phyloP scores from a whole-genome alignment of 2,329 filamentous ascomycete species.

The Geosmithia flava region DNA sequence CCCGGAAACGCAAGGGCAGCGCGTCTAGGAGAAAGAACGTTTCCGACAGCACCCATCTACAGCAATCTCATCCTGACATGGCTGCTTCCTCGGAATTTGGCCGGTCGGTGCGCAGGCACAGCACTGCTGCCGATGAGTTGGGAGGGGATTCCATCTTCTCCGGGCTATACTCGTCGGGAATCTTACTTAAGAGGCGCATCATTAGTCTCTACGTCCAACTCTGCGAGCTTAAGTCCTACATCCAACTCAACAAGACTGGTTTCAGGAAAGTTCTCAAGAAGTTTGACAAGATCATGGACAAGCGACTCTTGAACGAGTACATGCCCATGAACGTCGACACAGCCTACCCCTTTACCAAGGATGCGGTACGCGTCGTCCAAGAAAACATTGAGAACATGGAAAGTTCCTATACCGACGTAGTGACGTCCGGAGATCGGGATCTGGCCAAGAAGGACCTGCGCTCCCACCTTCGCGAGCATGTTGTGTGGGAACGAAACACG shows the following conservation, averaged over 20 bases:
- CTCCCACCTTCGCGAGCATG: conserved; percentile 85
- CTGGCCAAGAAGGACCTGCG: conserved; percentile 76
- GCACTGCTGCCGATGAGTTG: conserved; percentile 63
- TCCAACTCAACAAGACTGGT: conserved; percentile 91
- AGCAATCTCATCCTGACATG: conserved; percentile 29
- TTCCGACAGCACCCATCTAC: conserved; percentile 16
- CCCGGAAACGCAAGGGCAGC: conserved; percentile 26
- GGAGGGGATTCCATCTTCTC: conserved; percentile 60
- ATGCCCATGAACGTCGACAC: conserved; percentile 61
- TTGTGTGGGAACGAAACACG: conserved; percentile 97
- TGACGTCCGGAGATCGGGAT: conserved; percentile 67
- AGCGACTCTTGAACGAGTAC: conserved; percentile 65
- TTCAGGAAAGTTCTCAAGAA: conserved; percentile 97
- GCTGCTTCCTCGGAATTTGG: conserved; percentile 47
- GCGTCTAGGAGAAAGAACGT: conserved; percentile 22
- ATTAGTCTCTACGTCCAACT: conserved; percentile 81
- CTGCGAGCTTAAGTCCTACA: conserved; percentile 91
- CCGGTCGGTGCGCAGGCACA: conserved; percentile 47
- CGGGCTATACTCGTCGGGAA: conserved; percentile 50
- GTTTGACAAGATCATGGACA: conserved; percentile 91
- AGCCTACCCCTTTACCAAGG: conserved; percentile 68
- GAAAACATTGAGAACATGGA: conserved; percentile 66
- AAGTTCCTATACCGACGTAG: conserved; percentile 64
- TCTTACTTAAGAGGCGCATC: conserved; percentile 87
- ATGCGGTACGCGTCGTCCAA: conserved; percentile 59